These are phyloP conservation scores for Rhizopogon parksii DNA, from an alignment of 1,284 basidiomycete species.

Conservation along the genomic window DNA sequence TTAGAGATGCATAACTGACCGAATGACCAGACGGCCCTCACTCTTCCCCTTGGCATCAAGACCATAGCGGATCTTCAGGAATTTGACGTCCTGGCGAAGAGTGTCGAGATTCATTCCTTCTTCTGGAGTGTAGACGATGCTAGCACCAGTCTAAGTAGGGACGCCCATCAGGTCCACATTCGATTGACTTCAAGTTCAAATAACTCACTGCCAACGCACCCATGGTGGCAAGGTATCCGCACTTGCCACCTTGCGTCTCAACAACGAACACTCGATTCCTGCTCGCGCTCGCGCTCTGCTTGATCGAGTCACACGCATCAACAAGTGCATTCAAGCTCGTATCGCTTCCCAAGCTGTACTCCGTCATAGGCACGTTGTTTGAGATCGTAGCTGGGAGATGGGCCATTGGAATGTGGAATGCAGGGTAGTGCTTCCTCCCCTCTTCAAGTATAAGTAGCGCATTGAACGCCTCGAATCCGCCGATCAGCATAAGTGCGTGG, in stretches of 20 bases:
- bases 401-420: constrained; percentile 90
- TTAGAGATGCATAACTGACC: constrained; percentile 40
- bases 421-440: constrained; percentile 76
- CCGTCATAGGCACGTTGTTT: constrained; percentile 97
- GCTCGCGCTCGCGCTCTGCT: constrained; percentile 94
- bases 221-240: constrained; percentile 92
- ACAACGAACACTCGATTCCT: constrained; percentile 96
- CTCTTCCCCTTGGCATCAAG: constrained; percentile 86
- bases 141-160: constrained; percentile 70
- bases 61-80: constrained; percentile 80
- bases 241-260: constrained; percentile 95
- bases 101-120: constrained; percentile 78
- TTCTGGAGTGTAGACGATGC: constrained; percentile 93
- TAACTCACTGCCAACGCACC: constrained; percentile 85
- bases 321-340: constrained; percentile 97
- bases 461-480: constrained; percentile 93
- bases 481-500: constrained; percentile 83
- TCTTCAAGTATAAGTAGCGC: constrained; percentile 75
- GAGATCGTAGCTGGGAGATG: constrained; percentile 94
- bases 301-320: constrained; percentile 95
- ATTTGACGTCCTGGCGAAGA: constrained; percentile 82
- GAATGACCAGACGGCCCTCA: constrained; percentile 89
- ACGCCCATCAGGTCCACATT: constrained; percentile 4
- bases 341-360: constrained; percentile 92
- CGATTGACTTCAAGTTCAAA: neutral